Evolutionary conservation across 352 stramenopile species (phyloP).

Genomic region (Globisporangium uncinulatum): DNA sequence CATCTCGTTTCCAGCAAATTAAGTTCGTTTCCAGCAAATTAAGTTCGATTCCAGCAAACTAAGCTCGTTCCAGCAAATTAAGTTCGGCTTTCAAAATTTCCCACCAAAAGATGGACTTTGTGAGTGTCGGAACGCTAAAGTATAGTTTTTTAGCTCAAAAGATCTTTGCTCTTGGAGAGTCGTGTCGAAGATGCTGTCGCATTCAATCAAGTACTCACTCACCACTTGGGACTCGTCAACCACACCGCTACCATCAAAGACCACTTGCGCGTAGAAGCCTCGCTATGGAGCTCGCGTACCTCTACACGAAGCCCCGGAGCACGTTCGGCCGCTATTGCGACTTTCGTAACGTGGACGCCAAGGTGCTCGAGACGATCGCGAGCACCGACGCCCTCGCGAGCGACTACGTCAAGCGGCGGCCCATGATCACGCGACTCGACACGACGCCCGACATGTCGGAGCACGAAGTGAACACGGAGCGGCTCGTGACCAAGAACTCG

Average conservation of each 20-base stretch:
- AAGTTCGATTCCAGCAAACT: too few species aligned
- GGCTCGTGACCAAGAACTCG: conserved; percentile 89
- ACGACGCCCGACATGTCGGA: conserved; percentile 90
- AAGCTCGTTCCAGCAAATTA: too few species aligned
- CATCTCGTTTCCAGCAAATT: too few species aligned
- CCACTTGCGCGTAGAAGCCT: too few species aligned
- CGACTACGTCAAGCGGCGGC: conserved; percentile 87
- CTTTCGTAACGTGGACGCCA: conserved; percentile 87
- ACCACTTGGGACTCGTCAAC: not conserved
- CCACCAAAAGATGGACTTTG: too few species aligned
- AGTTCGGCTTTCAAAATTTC: too few species aligned
- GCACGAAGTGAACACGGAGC: conserved; percentile 93
- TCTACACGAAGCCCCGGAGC: conserved; percentile 88
- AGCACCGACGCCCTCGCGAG: conserved; percentile 80
- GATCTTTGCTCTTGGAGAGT: too few species aligned
- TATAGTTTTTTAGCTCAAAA: too few species aligned
- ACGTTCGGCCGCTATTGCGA: conserved; percentile 92
- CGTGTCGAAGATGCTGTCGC: too few species aligned
- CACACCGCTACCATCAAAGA: too few species aligned
- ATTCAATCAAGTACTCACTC: not conserved
- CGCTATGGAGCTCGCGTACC: conserved; percentile 80
- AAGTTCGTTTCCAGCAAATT: too few species aligned
- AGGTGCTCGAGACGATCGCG: conserved; percentile 89
- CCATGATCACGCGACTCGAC: conserved; percentile 83
- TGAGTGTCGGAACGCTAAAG: too few species aligned